Conservation (phyloP, 495 filamentous ascomycete genomes). For the Lasiosphaeria miniovina region DNA sequence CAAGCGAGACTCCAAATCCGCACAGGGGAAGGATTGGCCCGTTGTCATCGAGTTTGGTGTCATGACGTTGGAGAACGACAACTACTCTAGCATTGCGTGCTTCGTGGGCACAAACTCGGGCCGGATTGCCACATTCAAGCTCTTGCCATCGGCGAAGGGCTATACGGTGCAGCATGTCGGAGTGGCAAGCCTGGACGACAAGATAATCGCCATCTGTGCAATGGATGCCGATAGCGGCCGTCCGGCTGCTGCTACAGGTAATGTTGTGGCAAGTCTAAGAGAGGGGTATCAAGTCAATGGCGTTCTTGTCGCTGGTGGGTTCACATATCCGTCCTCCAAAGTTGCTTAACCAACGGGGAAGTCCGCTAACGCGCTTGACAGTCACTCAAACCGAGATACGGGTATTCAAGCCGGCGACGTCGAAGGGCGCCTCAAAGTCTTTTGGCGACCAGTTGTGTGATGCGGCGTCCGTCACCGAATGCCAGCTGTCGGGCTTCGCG, state of each 20-base stretch:
- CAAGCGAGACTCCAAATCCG: conserved; percentile 38
- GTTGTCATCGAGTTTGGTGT: conserved; percentile 85
- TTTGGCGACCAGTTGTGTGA: conserved; percentile 83
- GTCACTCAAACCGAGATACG: conserved; percentile 73
- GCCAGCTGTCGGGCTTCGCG: conserved; percentile 69
- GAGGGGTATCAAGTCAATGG: conserved; percentile 70
- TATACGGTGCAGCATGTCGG: conserved; percentile 76
- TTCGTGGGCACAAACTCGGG: conserved; percentile 88
- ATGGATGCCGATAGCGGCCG: conserved; percentile 75
- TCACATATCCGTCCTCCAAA: not conserved
- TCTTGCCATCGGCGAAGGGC: conserved; percentile 68
- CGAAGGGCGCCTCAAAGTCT: conserved; percentile 83
- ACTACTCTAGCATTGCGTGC: conserved; percentile 88
- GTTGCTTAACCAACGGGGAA: not conserved
- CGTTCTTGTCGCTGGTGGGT: conserved; percentile 54
- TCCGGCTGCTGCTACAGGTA: conserved; percentile 69
- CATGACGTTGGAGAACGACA: conserved; percentile 87
- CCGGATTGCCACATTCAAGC: conserved; percentile 81
- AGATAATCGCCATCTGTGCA: conserved; percentile 70
- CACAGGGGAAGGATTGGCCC: conserved; percentile 62
- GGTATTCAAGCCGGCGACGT: conserved; percentile 78
- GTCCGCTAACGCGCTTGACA: conserved; percentile 17
- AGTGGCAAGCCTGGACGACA: conserved; percentile 61
- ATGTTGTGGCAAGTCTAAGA: conserved; percentile 66
- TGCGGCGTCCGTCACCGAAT: conserved; percentile 68